phyloP scores from a whole-genome alignment of 768 basidiomycete genomes.

The Leccinum subgranulosum region DNA sequence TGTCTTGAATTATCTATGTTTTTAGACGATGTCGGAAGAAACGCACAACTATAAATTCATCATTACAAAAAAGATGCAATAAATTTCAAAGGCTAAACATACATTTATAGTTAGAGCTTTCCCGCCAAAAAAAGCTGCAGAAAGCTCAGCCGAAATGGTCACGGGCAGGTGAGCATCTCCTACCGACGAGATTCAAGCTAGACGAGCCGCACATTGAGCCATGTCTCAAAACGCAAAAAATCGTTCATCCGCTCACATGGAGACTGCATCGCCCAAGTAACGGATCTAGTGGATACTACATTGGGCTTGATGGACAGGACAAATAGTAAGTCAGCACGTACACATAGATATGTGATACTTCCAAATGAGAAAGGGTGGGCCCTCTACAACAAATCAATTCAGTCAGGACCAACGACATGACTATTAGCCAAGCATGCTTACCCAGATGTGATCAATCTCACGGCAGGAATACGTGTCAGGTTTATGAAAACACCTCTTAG shows the following conservation, averaged over 20 bases:
- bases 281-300: slow-evolving; percentile 14
- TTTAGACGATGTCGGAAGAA: not conserved
- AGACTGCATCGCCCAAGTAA: slow-evolving; percentile 19
- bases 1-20: not conserved
- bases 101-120: slow-evolving; percentile 6
- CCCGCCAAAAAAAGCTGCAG: slow-evolving; percentile 13
- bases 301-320: not conserved
- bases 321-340: not conserved
- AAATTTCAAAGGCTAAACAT: not conserved
- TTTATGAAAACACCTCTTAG: not conserved
- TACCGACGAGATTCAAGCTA: slow-evolving; percentile 17
- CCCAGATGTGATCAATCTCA: slow-evolving; percentile 24
- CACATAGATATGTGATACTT: slow-evolving; percentile 3
- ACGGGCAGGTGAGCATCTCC: not conserved
- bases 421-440: not conserved
- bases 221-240: not conserved
- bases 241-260: slow-evolving; percentile 9
- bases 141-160: not conserved
- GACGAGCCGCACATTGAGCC: not conserved
- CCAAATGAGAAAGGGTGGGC: not conserved
- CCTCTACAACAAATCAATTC: not conserved
- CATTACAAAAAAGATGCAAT: not conserved
- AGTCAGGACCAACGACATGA: not conserved
- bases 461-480: not conserved
- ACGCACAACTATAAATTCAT: slow-evolving; percentile 17